These are phyloP conservation scores for Dendrobium nobile DNA, from an alignment of 106 monocot species.

Conservation along the genomic window DNA sequence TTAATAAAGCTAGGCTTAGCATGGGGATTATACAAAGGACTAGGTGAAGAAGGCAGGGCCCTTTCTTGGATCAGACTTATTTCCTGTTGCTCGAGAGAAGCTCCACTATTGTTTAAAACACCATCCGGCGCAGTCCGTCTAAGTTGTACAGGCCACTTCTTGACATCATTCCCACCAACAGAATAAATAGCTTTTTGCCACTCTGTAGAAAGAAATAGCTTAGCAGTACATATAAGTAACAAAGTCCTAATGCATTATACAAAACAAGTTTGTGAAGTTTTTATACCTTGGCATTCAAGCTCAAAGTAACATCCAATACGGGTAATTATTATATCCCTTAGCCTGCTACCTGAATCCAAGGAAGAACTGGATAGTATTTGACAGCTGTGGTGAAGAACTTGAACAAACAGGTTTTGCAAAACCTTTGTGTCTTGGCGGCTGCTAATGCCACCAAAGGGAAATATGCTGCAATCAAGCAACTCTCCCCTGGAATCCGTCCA, in stretches of 20 bases:
- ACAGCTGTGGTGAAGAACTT: conserved; percentile 81
- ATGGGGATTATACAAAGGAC: conserved; percentile 67
- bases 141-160: conserved; percentile 91
- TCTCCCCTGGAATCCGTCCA: conserved; percentile 97
- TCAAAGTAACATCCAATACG: conserved; percentile 88
- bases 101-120: conserved; percentile 36
- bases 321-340: conserved; percentile 75
- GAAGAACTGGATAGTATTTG: conserved; percentile 66
- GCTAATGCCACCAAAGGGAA: conserved; percentile 94
- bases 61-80: conserved; percentile 74
- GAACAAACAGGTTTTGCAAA: conserved; percentile 85
- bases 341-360: conserved; percentile 30
- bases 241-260: background rate
- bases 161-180: conserved; percentile 87
- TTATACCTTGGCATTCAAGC: conserved; percentile 95
- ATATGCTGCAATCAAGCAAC: conserved; percentile 75
- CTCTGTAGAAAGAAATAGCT: conserved; percentile 41
- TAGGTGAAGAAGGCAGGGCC: conserved; percentile 65
- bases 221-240: background rate
- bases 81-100: conserved; percentile 67
- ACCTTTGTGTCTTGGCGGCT: conserved; percentile 92
- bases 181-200: conserved; percentile 97
- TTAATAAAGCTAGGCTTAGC: conserved; percentile 74
- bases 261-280: background rate
- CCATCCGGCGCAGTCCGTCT: conserved; percentile 55